These are phyloP conservation scores for Botrytis pseudocinerea DNA, from an alignment of 2,329 filamentous ascomycete species.

Conservation along the genomic window DNA sequence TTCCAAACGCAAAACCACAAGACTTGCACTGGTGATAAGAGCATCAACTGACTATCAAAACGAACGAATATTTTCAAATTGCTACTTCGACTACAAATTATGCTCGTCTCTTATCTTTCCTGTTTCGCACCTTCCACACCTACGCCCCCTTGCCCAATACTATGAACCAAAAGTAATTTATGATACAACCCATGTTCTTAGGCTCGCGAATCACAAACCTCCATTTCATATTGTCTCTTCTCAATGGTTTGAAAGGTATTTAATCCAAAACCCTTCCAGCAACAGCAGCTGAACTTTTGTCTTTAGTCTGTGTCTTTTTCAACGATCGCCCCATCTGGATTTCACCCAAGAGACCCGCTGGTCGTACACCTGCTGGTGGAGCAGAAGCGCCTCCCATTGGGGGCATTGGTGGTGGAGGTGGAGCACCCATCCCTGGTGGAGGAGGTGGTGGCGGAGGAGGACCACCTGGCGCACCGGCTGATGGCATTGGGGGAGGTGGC, in stretches of 20 bases:
- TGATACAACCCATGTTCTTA: slow-evolving; percentile 9
- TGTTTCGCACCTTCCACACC: not conserved
- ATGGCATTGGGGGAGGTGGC: slow-evolving; percentile 49
- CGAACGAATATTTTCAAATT: slow-evolving; percentile 14
- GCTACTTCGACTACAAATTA: slow-evolving; percentile 1
- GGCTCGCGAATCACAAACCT: not conserved
- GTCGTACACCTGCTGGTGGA: slow-evolving; percentile 45
- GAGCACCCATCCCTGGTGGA: slow-evolving; percentile 37
- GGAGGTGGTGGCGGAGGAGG: slow-evolving; percentile 42
- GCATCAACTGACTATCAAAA: not conserved
- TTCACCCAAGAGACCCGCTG: slow-evolving; percentile 70
- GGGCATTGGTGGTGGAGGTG: slow-evolving; percentile 47
- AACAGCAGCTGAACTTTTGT: slow-evolving; percentile 70
- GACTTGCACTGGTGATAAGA: not conserved
- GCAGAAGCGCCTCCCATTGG: slow-evolving; percentile 36
- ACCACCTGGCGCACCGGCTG: slow-evolving; percentile 45
- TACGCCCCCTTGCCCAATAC: not conserved
- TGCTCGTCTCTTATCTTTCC: slow-evolving; percentile 4
- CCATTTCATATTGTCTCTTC: not conserved
- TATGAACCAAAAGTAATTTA: slow-evolving; percentile 1
- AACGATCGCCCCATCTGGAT: slow-evolving; percentile 79
- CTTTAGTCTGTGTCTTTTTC: slow-evolving; percentile 87
- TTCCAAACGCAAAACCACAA: not conserved
- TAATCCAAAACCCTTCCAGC: slow-evolving; percentile 70
- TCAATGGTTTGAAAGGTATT: not conserved